Percentiles rank a stretch among this genome's conserved stretches.
Evolutionary conservation across 1,139 yeast species (phyloP).

Genomic region (Taphrina communis): DNA sequence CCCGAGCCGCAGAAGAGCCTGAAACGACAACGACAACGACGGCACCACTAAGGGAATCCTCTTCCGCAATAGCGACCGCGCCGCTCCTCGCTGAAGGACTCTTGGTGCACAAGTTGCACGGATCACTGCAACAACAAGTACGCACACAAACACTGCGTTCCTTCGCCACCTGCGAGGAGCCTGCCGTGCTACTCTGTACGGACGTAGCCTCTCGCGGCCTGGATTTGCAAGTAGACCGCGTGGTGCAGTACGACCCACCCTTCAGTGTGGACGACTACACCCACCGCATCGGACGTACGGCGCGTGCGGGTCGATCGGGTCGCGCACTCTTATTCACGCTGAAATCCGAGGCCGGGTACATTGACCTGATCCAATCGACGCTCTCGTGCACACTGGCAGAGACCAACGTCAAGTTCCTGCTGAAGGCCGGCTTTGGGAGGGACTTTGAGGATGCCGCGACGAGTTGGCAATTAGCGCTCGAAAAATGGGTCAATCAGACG

Average conservation of each 20-base stretch:
- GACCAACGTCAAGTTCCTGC: constrained; percentile 52
- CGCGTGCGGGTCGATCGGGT: constrained; percentile 84
- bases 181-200: constrained; percentile 76
- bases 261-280: constrained; percentile 87
- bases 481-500: constrained; percentile 71
- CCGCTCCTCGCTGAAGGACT: constrained; percentile 61
- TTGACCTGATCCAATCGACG: constrained; percentile 48
- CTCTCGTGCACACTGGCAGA: constrained; percentile 17
- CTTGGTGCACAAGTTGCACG: constrained; percentile 80
- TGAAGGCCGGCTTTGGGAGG: constrained; percentile 58
- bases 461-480: constrained; percentile 90
- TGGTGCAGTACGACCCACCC: constrained; percentile 89
- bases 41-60: constrained; percentile 50
- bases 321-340: constrained; percentile 75
- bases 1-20: constrained; percentile 53
- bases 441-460: constrained; percentile 96
- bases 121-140: constrained; percentile 80
- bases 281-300: constrained; percentile 96
- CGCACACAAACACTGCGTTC: constrained; percentile 77
- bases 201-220: constrained; percentile 96
- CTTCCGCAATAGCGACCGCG: constrained; percentile 17
- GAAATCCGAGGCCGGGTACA: constrained; percentile 90
- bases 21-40: constrained; percentile 48
- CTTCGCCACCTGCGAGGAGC: constrained; percentile 58
- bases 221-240: constrained; percentile 76